Conservation (phyloP, 345 rosid genomes). For the Dipteronia dyeriana region DNA sequence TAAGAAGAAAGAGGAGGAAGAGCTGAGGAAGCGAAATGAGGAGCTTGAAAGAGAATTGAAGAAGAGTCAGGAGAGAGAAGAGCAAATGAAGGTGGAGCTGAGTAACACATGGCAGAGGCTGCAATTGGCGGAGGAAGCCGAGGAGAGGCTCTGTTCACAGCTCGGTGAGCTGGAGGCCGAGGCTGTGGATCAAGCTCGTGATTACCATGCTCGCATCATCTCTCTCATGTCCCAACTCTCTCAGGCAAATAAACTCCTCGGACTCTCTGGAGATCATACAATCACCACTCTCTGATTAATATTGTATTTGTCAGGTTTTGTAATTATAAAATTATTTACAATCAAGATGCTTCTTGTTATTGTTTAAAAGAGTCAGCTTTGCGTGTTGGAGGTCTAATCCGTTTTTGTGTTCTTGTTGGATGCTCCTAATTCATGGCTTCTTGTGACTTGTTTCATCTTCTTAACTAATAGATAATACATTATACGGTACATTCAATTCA, state of each 20-base stretch:
- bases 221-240: slow-evolving; percentile 66
- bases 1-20: slow-evolving; percentile 14
- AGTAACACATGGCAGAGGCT: slow-evolving; percentile 49
- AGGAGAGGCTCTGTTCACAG: slow-evolving; percentile 82
- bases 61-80: slow-evolving; percentile 53
- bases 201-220: slow-evolving; percentile 55
- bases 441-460: too few relatives aligned
- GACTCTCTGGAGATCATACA: too few relatives aligned
- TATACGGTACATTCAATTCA: too few relatives aligned
- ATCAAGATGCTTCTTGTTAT: too few relatives aligned
- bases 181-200: slow-evolving; percentile 70
- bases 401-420: too few relatives aligned
- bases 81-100: slow-evolving; percentile 56
- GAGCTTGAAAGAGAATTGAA: slow-evolving; percentile 59
- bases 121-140: slow-evolving; percentile 76
- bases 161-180: slow-evolving; percentile 90
- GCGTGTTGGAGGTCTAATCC: too few relatives aligned
- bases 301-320: background rate
- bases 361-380: too few relatives aligned
- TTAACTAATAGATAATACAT: too few relatives aligned
- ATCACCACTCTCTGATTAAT: too few relatives aligned
- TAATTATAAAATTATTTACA: too few relatives aligned
- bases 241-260: slow-evolving; percentile 33
- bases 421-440: too few relatives aligned
- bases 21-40: slow-evolving; percentile 49